Percentiles rank a stretch among this genome's conserved stretches.
phyloP scores from a whole-genome alignment of 306 rosid species.

The Medicago arabica region DNA sequence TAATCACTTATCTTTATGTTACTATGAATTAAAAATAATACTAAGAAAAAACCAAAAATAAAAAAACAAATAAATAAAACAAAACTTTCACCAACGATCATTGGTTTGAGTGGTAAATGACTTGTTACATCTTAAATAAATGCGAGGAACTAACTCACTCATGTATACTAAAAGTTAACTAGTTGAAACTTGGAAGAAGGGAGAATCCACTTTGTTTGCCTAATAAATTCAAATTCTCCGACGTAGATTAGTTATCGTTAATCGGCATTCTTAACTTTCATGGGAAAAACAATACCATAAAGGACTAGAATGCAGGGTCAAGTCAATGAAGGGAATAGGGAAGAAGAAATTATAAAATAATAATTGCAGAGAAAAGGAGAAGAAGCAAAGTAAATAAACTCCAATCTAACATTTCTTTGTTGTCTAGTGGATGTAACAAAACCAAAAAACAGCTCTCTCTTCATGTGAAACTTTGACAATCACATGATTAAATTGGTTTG shows the following conservation, averaged over 20 bases:
- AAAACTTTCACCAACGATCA: not conserved
- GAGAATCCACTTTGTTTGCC: too few species aligned
- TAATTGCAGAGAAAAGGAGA: conserved; percentile 1
- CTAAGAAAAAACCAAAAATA: not conserved
- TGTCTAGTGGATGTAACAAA: conserved; percentile 30
- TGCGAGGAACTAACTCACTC: not conserved
- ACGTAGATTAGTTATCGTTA: too few species aligned
- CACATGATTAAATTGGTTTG: conserved; percentile 26
- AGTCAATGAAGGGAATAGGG: conserved; percentile 39
- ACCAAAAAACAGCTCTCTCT: conserved; percentile 23
- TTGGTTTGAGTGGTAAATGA: not conserved
- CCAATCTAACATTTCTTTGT: conserved; percentile 20
- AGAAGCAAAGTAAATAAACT: conserved; percentile 23
- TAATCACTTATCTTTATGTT: not conserved
- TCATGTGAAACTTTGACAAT: conserved; percentile 40
- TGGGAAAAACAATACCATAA: conserved; percentile 10
- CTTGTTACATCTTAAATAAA: not conserved
- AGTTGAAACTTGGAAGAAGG: too few species aligned
- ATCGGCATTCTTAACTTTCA: not conserved
- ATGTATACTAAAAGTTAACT: too few species aligned
- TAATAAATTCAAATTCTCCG: too few species aligned
- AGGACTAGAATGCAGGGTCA: conserved; percentile 29
- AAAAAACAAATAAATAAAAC: not conserved
- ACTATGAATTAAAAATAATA: conserved; percentile 1
- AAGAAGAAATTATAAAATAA: conserved; percentile 6